Conservation (phyloP, 805 yeast species). For the Wickerhamiella parazyma region DNA sequence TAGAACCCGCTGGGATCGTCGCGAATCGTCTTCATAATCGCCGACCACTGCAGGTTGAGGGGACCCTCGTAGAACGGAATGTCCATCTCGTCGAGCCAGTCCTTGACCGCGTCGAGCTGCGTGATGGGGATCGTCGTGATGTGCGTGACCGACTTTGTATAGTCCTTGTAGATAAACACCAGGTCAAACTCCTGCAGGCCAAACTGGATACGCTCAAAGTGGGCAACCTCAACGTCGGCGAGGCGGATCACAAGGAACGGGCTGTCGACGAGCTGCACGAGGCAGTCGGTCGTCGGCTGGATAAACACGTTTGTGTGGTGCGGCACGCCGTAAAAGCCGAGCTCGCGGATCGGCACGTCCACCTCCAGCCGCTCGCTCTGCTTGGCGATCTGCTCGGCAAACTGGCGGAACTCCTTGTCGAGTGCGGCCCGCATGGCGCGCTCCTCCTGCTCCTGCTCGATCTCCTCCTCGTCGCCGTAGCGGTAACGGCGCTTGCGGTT, state of each 20-base stretch:
- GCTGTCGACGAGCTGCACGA: conserved; percentile 85
- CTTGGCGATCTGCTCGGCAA: conserved; percentile 83
- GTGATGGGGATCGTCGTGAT: conserved; percentile 92
- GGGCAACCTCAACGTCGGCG: conserved; percentile 87
- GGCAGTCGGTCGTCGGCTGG: conserved; percentile 95
- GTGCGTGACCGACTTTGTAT: conserved; percentile 73
- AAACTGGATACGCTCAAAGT: conserved; percentile 92
- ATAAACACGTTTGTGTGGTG: conserved; percentile 84
- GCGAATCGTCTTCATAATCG: conserved; percentile 85
- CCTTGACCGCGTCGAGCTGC: conserved; percentile 78
- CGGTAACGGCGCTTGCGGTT: conserved; percentile 72
- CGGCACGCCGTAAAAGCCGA: conserved; percentile 97
- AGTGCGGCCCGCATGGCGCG: conserved; percentile 79
- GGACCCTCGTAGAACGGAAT: conserved; percentile 91
- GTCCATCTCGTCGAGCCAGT: conserved; percentile 96
- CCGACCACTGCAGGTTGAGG: conserved; percentile 87
- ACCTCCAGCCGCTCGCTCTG: conserved; percentile 69
- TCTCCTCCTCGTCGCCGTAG: conserved; percentile 96
- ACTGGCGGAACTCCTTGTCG: conserved; percentile 80
- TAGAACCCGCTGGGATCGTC: conserved; percentile 93
- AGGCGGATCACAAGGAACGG: conserved; percentile 87
- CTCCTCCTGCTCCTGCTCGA: conserved; percentile 97
- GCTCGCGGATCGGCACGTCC: conserved; percentile 88
- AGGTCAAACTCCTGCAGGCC: conserved; percentile 93
- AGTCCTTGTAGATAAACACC: conserved; percentile 93